Evolutionary conservation across 192 early-diverging fungal genomes (phyloP), one percentile per base, ranked within the genome.

Genomic region (Linnemannia exigua): DNA sequence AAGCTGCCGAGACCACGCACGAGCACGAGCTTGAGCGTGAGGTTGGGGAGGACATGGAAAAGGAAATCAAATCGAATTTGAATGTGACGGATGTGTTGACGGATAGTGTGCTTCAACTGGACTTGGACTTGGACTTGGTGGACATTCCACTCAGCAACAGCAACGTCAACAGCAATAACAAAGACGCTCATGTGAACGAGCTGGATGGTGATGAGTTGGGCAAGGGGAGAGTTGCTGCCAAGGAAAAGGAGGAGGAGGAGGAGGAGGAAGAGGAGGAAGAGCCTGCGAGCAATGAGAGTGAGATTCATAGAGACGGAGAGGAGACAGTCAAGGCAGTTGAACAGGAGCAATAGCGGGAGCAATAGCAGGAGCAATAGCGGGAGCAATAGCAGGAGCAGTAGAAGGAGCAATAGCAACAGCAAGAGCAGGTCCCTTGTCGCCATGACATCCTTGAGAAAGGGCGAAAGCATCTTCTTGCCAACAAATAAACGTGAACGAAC

Each of bases 51-150:
- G 63, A 76, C n/a, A 25, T 67, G 3, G 75, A 76, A 44, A 37
- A 67, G 31, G 75, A 67, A 41, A 76, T 76, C 58, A 61, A 76
- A 15, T 67, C 75, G 6, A 67, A 6, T 36, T 47, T 76, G 75
- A 37, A 67, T 37, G 61, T 76, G 31, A 67, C 58, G 1, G 63
- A 54, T 3, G 19, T 41, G 50, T 35, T n/a, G n/a, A n/a, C 19
- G 15, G 54, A 61, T 22, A 25, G 41, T 14, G 35, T 63, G 36
- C 74, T 37, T 1, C 17, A 61, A 20, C 19, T n/a, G n/a, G n/a
- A n/a, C n/a, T n/a, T 58, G 14, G 74, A 67, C 54, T 20, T 38
- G 14, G 74, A 67, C n/a, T 33, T 76, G 61, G 75, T 76, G 25
- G 75, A 76, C 16, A 31, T 76, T 19, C 75, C 75, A 5, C 38